Evolutionary conservation across 2,329 filamentous ascomycete species (phyloP), one percentile per base, ranked within the genome.

Genomic region (Colletotrichum sp.): DNA sequence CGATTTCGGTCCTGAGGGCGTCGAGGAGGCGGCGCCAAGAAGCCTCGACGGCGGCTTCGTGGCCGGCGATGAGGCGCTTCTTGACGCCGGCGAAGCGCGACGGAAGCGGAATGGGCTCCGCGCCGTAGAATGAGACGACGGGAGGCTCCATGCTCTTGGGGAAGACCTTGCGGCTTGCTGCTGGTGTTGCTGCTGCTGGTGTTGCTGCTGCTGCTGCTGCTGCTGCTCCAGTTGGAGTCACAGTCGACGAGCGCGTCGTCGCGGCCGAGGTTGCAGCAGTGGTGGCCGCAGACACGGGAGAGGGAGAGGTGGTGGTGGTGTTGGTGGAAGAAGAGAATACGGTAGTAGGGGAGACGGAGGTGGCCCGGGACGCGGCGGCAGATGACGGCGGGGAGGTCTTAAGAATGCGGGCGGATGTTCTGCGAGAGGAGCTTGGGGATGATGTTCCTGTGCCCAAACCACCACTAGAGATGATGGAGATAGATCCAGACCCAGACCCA

Each of bases 91-190:
- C 84, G 69, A 88, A 88, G 5, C 86, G 84, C 62, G 79, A 74
- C 16, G 86, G 85, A 4, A 88, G 82, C 62, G 84, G 83, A 18
- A 82, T 79, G 32, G 84, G 79, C 79, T 91, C 88, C 16, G 88
- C 87, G 80, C 90, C 89, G 86, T 90, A 91, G 78, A 91, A 91
- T 3, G 89, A 90, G 64, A 91, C 82, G 66, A 90, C 87, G 21
- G 89, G 89, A 24, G 77, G 77, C 66, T 78, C 77, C 77, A 78
- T 78, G 69, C 68, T 77, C 36, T 71, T 77, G 44, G 62, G 49
- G 18, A 78, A 78, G 34, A 77, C 75, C 65, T 72, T 72, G 71
- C 76, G 77, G 28, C 76, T 77, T 18, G 75, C 77, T 21, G 74
- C 12, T 21, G 67, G 55, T 18, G 77, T n/a, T 52, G 60, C 18